Evolutionary conservation across 2,329 filamentous ascomycete genomes (phyloP), one percentile per base, ranked within the genome.

Genomic region (Blastomyces gilchristii): DNA sequence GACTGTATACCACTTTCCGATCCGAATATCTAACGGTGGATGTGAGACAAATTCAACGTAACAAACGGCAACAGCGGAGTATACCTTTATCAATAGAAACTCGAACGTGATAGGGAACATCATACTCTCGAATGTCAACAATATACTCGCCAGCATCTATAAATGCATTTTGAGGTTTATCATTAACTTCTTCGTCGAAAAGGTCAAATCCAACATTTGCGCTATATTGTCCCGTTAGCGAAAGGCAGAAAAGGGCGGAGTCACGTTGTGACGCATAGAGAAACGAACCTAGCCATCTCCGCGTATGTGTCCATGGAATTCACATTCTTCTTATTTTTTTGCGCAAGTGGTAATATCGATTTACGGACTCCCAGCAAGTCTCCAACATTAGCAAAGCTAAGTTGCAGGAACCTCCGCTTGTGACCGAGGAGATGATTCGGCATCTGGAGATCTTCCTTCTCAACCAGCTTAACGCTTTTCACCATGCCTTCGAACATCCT

Each of bases 271-370:
- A 39, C 39, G n/a, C 18, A 22, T n/a, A 18, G 31, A 34, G 8
- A 14, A 45, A 66, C 69, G 58, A 65, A 93, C 90, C 87, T 89
- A 65, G 90, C 90, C 71, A 97, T 91, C 80, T 99, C 94, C 52
- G 92, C 92, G 80, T 99, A 99, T 68, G 93, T 92, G 80, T 99
- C 94, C 89, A 97, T 96, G 60, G 92, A 90, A 79, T 90, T 91
- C 82, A 96, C 87, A 69, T 91, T 93, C 78, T 94, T 96, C 80
- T 89, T 96, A 74, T 99, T 99, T 79, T 90, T 95, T 78, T 97
- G 91, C 16, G 93, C 94, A 73, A 99, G 84, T 0, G 94, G 94
- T 80, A 91, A 86, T 56, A 99, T 85, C 58, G 89, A 87, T 71
- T 85, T 90, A 68, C 92, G 84, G 56, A 92, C 91, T n/a, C 88